Conservation (phyloP, 306 rosid genomes). For the Acacia melanoxylon region DNA sequence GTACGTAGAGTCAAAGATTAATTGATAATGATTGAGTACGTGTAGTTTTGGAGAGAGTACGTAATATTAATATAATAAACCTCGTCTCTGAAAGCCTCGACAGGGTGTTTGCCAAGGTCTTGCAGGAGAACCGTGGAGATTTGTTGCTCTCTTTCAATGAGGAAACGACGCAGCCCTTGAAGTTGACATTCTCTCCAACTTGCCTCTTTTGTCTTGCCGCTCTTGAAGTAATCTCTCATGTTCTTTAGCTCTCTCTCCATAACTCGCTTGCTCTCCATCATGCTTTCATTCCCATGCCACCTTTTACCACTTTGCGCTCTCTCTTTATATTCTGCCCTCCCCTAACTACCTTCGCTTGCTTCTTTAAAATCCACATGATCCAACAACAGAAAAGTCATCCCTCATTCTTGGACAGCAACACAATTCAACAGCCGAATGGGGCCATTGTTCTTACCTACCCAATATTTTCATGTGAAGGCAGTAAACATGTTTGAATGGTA, state of each 20-base stretch:
- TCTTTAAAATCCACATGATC: no score
- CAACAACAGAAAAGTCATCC: no score
- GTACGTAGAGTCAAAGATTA: neutral
- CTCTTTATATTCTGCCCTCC: neutral
- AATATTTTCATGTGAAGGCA: neutral
- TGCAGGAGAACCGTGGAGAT: constrained; percentile 58
- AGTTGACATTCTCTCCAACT: constrained; percentile 75
- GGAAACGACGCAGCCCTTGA: constrained; percentile 47
- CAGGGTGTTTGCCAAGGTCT: constrained; percentile 68
- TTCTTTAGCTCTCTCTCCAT: constrained; percentile 37
- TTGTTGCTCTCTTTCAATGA: constrained; percentile 44
- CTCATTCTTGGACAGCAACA: neutral
- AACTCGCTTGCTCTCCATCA: neutral
- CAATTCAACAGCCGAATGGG: neutral
- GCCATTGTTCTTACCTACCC: neutral
- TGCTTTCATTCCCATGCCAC: no score
- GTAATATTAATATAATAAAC: constrained; percentile 6
- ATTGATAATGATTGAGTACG: neutral
- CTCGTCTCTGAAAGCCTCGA: constrained; percentile 88
- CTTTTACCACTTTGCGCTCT: neutral
- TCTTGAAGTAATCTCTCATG: constrained; percentile 49
- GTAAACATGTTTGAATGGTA: neutral
- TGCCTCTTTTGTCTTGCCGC: constrained; percentile 54
- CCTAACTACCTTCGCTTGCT: neutral
- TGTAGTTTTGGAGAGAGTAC: neutral